Conservation (phyloP, 2,329 filamentous ascomycete genomes). For the Fusarium agapanthi region DNA sequence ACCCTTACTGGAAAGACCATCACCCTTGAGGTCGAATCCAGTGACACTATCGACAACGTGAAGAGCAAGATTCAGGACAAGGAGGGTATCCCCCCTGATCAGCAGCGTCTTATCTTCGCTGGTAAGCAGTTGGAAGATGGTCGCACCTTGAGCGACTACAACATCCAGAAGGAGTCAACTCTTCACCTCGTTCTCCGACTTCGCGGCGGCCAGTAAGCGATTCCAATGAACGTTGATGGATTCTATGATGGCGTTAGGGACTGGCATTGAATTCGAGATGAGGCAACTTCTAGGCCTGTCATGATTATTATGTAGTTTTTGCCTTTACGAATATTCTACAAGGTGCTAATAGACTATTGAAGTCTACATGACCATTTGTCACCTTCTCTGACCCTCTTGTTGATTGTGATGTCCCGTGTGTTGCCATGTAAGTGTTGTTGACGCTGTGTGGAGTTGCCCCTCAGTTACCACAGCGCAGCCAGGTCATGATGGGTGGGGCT, state of each 20-base stretch:
- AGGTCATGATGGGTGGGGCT: conserved; percentile 29
- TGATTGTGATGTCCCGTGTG: neutral
- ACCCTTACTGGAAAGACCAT: conserved; percentile 95
- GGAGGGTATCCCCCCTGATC: conserved; percentile 95
- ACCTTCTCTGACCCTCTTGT: neutral
- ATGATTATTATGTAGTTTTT: conserved; percentile 35
- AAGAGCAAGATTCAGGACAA: conserved; percentile 99
- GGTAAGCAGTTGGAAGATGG: conserved; percentile 97
- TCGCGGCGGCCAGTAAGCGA: conserved; percentile 72
- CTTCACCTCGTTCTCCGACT: conserved; percentile 88
- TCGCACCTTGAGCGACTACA: conserved; percentile 90
- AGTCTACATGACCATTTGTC: conserved; percentile 17
- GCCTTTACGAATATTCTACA: conserved; percentile 4
- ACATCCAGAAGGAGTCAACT: conserved; percentile 94
- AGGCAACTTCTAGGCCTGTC: conserved; percentile 25
- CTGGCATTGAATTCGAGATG: conserved; percentile 25
- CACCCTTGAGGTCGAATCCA: conserved; percentile 87
- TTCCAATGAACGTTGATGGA: conserved; percentile 43
- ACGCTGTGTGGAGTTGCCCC: conserved; percentile 12
- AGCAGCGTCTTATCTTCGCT: conserved; percentile 95
- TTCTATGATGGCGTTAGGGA: conserved; percentile 64
- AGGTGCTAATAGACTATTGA: conserved; percentile 33
- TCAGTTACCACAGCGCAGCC: conserved; percentile 5
- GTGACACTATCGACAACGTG: conserved; percentile 94
- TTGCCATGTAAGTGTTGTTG: neutral